These are phyloP conservation scores for Epichloe glyceriae DNA, from an alignment of 2,329 filamentous ascomycete genomes.

Conservation along the genomic window DNA sequence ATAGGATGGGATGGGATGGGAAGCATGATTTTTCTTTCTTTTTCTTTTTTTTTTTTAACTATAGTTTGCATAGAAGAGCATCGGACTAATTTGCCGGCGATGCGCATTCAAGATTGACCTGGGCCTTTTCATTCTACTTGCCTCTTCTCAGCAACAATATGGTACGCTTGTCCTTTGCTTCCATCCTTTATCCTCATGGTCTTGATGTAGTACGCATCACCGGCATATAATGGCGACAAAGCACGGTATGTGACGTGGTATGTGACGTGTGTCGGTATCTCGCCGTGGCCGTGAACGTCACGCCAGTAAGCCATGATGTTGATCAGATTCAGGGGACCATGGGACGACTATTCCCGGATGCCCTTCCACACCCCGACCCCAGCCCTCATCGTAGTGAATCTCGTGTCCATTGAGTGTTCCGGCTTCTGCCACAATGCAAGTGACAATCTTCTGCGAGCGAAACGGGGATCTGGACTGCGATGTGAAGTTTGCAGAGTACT, in stretches of 20 bases:
- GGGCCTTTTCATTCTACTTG: not conserved
- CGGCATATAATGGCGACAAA: constrained; percentile 55
- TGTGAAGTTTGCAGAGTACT: no score
- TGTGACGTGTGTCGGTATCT: constrained; percentile 25
- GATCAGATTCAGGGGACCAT: constrained; percentile 66
- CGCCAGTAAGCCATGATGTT: constrained; percentile 56
- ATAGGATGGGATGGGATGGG: not conserved
- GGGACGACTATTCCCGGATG: constrained; percentile 64
- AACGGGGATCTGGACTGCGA: no score
- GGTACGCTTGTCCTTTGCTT: constrained; percentile 22
- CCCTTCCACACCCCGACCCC: constrained; percentile 38
- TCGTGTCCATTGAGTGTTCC: no score
- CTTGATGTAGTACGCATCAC: constrained; percentile 50
- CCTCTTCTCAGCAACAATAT: constrained; percentile 33
- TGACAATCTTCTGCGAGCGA: no score
- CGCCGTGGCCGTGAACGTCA: constrained; percentile 28
- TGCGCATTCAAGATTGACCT: not conserved
- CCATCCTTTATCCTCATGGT: constrained; percentile 30
- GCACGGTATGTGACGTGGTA: constrained; percentile 50
- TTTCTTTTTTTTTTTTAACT: not conserved
- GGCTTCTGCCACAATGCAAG: no score
- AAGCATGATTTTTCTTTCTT: not conserved
- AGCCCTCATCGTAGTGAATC: constrained; percentile 61
- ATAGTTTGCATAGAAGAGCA: not conserved
- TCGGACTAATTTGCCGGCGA: not conserved